Percentiles rank a stretch among this genome's conserved stretches.
These are phyloP conservation scores for Selaginella moellendorffii DNA, from an alignment of 75 land plant genomes.

Conservation along the genomic window DNA sequence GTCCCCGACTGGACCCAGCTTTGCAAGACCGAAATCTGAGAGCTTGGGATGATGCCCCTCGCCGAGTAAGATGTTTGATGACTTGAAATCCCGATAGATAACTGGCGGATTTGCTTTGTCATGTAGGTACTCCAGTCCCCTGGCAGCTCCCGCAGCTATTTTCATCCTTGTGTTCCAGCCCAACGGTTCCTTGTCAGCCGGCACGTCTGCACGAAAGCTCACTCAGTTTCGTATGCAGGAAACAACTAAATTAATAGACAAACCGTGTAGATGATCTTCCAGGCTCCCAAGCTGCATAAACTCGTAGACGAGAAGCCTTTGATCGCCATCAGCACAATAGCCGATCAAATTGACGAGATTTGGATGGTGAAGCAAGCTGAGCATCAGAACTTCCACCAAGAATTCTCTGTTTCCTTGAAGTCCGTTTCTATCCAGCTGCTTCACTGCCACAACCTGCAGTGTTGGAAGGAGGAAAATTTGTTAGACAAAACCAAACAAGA, in stretches of 20 bases:
- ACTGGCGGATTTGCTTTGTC: neutral
- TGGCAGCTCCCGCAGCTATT: neutral
- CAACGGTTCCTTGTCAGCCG: neutral
- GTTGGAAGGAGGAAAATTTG: no score
- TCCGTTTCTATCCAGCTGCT: conserved; percentile 38
- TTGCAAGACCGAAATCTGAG: conserved; percentile 78
- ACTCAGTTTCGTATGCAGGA: neutral
- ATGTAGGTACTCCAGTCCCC: neutral
- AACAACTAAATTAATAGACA: no score
- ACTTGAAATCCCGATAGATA: conserved; percentile 19
- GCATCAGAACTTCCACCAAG: conserved; percentile 33
- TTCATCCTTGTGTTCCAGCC: neutral
- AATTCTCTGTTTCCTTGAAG: conserved; percentile 40
- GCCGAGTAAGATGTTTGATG: conserved; percentile 67
- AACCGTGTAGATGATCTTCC: conserved; percentile 13
- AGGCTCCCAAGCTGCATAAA: conserved; percentile 8
- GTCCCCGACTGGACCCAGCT: conserved; percentile 82
- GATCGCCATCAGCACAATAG: conserved; percentile 15
- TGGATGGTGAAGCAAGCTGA: conserved; percentile 29
- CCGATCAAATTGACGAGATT: conserved; percentile 39
- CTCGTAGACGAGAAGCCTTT: conserved; percentile 14
- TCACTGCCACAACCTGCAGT: conserved; percentile 44
- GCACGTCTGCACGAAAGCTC: neutral
- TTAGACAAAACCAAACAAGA: no score
- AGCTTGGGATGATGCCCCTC: conserved; percentile 60